phyloP scores from a whole-genome alignment of 2,329 filamentous ascomycete genomes.

The Nannizzia gypsea region DNA sequence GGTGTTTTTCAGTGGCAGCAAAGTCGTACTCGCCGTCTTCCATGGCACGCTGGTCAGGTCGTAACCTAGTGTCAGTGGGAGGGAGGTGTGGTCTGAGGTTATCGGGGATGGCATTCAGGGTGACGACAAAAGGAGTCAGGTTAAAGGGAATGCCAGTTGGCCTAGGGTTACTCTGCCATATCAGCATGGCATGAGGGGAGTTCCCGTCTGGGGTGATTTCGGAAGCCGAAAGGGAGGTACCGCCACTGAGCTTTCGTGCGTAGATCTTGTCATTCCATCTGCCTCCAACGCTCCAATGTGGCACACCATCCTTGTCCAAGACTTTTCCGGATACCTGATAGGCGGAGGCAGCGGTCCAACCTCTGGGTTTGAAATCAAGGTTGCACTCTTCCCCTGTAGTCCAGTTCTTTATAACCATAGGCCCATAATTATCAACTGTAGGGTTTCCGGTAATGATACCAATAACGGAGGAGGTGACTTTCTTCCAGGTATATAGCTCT shows the following conservation, averaged over 20 bases:
- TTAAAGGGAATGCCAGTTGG: slow-evolving; percentile 89
- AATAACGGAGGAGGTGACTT: slow-evolving; percentile 93
- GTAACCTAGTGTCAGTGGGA: slow-evolving; percentile 83
- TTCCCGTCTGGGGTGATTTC: slow-evolving; percentile 47
- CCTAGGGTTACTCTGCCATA: slow-evolving; percentile 80
- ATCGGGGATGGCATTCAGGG: slow-evolving; percentile 86
- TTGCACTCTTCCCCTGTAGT: slow-evolving; percentile 83
- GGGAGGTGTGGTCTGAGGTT: slow-evolving; percentile 63
- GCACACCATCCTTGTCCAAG: slow-evolving; percentile 63
- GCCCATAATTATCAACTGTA: slow-evolving; percentile 92
- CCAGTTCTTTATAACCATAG: slow-evolving; percentile 97
- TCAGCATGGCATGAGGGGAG: slow-evolving; percentile 69
- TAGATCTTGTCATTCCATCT: slow-evolving; percentile 98
- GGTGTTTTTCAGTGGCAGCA: slow-evolving; percentile 85
- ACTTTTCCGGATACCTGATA: slow-evolving; percentile 84
- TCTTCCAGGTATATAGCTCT: slow-evolving; percentile 97
- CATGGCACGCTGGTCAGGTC: slow-evolving; percentile 95
- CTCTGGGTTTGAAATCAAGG: slow-evolving; percentile 86
- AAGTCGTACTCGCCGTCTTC: slow-evolving; percentile 96
- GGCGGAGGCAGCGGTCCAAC: slow-evolving; percentile 88
- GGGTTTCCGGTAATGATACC: slow-evolving; percentile 96
- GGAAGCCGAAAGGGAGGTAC: slow-evolving; percentile 54
- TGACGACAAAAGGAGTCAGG: slow-evolving; percentile 88
- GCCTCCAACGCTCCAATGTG: slow-evolving; percentile 80
- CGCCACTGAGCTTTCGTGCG: slow-evolving; percentile 59